These are phyloP conservation scores for Pelargonium fulgidum DNA, from an alignment of 441 rosid species.

Conservation along the genomic window DNA sequence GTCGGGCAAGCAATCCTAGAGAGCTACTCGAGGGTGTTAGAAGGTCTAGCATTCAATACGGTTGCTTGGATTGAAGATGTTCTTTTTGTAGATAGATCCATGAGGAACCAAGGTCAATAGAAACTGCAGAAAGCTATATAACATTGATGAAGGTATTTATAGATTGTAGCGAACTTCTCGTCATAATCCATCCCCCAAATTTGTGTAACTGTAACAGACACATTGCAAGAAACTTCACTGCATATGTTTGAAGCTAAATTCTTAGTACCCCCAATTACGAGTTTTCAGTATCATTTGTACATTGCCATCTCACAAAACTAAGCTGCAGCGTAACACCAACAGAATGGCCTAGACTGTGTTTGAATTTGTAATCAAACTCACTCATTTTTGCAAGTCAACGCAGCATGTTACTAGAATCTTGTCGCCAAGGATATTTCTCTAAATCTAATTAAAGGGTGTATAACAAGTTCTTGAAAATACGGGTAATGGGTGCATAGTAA, in stretches of 20 bases:
- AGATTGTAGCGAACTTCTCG: conserved; percentile 12
- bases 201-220: not conserved
- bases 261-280: not conserved
- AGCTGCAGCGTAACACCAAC: not conserved
- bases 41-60: conserved; percentile 87
- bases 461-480: no score
- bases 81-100: conserved; percentile 59
- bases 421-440: no score
- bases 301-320: not conserved
- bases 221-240: not conserved
- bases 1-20: conserved; percentile 85
- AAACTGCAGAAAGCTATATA: not conserved
- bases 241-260: conserved; percentile 13
- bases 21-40: conserved; percentile 89
- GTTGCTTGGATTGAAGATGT: conserved; percentile 98
- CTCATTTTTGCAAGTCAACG: not conserved
- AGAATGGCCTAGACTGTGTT: not conserved
- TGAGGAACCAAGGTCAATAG: conserved; percentile 40
- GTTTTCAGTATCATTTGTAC: conserved; percentile 4
- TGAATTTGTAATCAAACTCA: not conserved
- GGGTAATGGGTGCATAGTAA: no score
- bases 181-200: not conserved
- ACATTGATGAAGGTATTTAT: conserved; percentile 14
- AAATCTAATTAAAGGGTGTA: no score
- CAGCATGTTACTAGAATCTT: not conserved